These are phyloP conservation scores for Perilla frutescens DNA, from an alignment of 257 asterid species.

Conservation along the genomic window DNA sequence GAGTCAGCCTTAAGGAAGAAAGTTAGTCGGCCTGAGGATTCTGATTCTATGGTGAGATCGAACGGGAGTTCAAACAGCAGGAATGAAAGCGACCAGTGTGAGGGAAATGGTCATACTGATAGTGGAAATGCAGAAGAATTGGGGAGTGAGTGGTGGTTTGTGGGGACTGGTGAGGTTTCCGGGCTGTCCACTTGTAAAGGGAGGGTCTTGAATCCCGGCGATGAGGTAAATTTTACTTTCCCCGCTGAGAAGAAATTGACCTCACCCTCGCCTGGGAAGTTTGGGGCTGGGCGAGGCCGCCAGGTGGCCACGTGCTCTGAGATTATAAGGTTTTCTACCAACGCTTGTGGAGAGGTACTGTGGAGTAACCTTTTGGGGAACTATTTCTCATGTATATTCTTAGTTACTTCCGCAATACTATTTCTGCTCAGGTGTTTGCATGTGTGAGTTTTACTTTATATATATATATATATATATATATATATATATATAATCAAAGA, in stretches of 20 bases:
- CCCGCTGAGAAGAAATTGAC: constrained; percentile 65
- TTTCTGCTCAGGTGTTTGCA: not conserved
- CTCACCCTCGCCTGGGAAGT: constrained; percentile 65
- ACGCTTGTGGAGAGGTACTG: constrained; percentile 79
- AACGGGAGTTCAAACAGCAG: constrained; percentile 30
- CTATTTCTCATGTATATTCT: constrained; percentile 11
- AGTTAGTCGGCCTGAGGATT: constrained; percentile 23
- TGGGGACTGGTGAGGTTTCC: constrained; percentile 67
- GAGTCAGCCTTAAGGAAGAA: constrained; percentile 24
- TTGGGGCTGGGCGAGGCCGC: constrained; percentile 76
- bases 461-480: constrained; percentile 19
- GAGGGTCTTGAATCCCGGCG: constrained; percentile 69
- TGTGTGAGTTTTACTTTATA: constrained; percentile 11
- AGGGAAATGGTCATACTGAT: constrained; percentile 26
- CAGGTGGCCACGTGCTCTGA: constrained; percentile 72
- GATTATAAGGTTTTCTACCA: constrained; percentile 87
- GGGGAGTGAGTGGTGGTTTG: constrained; percentile 90
- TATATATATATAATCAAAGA: constrained; percentile 16
- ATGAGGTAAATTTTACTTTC: constrained; percentile 68
- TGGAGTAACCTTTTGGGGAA: not conserved
- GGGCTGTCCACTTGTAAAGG: constrained; percentile 95
- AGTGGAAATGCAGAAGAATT: constrained; percentile 43
- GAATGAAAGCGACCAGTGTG: constrained; percentile 40
- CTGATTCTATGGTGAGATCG: constrained; percentile 31
- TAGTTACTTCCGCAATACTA: not conserved